These are phyloP conservation scores for Purpureocillium takamizusanense DNA, from an alignment of 2,329 filamentous ascomycete genomes.

Conservation along the genomic window DNA sequence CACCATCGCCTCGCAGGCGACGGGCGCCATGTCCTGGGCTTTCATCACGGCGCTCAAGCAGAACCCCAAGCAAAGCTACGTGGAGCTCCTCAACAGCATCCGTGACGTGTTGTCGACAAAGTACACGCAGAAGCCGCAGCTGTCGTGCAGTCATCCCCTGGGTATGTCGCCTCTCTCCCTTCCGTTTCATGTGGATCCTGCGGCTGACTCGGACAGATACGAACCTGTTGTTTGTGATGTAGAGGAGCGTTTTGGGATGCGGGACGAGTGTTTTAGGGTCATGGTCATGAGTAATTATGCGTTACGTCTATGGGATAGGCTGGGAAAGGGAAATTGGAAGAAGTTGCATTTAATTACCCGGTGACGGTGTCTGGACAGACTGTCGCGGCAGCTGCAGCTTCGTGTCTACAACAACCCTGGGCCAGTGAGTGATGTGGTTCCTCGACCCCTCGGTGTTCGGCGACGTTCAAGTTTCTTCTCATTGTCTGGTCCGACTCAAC, in stretches of 20 bases:
- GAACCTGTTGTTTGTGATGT: constrained; percentile 61
- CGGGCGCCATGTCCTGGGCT: constrained; percentile 96
- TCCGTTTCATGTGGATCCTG: constrained; percentile 4
- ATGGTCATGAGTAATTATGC: background rate
- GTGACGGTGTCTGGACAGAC: too few species aligned
- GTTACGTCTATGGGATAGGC: background rate
- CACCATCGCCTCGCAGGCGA: constrained; percentile 78
- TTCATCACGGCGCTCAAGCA: constrained; percentile 88
- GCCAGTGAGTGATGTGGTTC: too few species aligned
- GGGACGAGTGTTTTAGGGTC: background rate
- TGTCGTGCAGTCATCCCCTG: constrained; percentile 91
- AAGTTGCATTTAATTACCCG: too few species aligned
- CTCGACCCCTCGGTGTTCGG: too few species aligned
- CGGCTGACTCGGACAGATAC: constrained; percentile 39
- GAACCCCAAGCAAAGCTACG: constrained; percentile 92
- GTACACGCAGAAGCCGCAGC: constrained; percentile 90
- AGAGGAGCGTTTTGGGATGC: background rate
- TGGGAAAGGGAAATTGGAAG: background rate
- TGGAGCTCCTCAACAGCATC: constrained; percentile 90
- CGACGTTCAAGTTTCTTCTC: too few species aligned
- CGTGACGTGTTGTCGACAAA: constrained; percentile 79
- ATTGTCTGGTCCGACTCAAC: too few species aligned
- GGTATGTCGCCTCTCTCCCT: constrained; percentile 48
- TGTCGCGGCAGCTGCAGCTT: too few species aligned
- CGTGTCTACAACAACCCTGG: too few species aligned